Base-by-base conservation (phyloP, 192 early-diverging fungal species). In the Endogone sp. region DNA sequence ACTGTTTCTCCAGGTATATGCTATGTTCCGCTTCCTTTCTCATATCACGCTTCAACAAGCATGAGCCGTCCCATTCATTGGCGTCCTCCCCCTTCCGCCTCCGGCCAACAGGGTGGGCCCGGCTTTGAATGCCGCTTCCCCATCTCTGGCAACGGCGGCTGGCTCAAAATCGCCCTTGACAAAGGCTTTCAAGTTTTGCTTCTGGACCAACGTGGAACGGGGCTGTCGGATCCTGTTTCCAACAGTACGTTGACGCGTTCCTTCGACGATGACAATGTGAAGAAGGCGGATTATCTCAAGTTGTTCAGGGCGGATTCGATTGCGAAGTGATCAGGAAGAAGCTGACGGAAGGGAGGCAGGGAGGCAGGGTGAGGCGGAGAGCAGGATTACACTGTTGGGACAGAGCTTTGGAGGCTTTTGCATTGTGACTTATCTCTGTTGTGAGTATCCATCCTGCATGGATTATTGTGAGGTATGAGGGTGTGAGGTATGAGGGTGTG, bases 381-480 rank as follows among this genome's bases (percentile, higher is more conserved):
- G 56, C 21, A 79, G 81, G 71, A 66, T 87, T 22, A 68, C 83
- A 8, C 74, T 91, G 21, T 70, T 91, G 22, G 89, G 89, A 37
- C 89, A 89, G 68, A 87, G 85, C 31, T 91, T 86, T 77, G 89
- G 89, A 67, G 89, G 89, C 1, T 91, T 91, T 72, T 91, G 88
- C 70, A 83, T 85, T 60, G 80, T 78, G 16, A 89, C 86, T 3
- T 91, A 88, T 44, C 78, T 90, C 66, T 90, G 63, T 90, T 86
- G 83, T 85, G 79, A 77, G 79, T 76, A 28, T n/a, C n/a, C n/a
- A n/a, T n/a, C n/a, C n/a, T n/a, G n/a, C n/a, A n/a, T n/a, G n/a
- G n/a, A n/a, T n/a, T n/a, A n/a, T n/a, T n/a, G n/a, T n/a, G n/a
- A n/a, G n/a, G n/a, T n/a, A n/a, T n/a, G n/a, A n/a, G n/a, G n/a